These are phyloP conservation scores for Clathrospora elynae DNA, from an alignment of 2,329 filamentous ascomycete genomes.

Conservation along the genomic window DNA sequence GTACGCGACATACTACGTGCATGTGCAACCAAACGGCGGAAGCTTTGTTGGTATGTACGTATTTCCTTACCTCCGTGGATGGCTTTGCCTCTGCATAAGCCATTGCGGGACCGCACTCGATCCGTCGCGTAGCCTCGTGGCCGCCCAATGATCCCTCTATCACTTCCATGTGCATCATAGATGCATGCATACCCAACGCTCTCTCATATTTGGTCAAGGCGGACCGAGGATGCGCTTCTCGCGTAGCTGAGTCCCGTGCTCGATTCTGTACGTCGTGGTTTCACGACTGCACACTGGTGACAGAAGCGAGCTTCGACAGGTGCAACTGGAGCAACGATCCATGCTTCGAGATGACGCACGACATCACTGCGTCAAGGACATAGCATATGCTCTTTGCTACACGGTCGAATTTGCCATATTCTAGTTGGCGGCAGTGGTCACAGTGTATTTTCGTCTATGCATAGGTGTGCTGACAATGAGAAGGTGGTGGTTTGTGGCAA, in stretches of 20 bases:
- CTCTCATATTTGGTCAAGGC: constrained; percentile 8
- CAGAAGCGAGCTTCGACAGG: constrained; percentile 3
- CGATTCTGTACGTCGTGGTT: constrained; percentile 6
- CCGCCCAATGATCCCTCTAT: constrained; percentile 1
- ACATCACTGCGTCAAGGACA: constrained; percentile 2
- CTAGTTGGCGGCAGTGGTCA: neutral
- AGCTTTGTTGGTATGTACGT: constrained; percentile 70
- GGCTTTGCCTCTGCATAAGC: constrained; percentile 2
- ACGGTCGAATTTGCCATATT: too few species aligned
- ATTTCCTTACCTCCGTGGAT: constrained; percentile 5
- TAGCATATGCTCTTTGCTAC: too few species aligned
- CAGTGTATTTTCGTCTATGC: neutral
- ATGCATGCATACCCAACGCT: constrained; percentile 13
- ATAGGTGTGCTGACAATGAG: constrained; percentile 23
- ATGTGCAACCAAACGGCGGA: constrained; percentile 69
- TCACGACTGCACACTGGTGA: constrained; percentile 8
- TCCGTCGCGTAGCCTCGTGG: constrained; percentile 8
- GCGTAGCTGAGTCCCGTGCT: constrained; percentile 9
- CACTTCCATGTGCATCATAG: constrained; percentile 3
- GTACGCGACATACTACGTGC: constrained; percentile 80
- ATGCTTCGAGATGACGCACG: constrained; percentile 2
- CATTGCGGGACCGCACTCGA: constrained; percentile 5
- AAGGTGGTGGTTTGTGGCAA: constrained; percentile 80
- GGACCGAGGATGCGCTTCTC: constrained; percentile 1
- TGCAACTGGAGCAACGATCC: constrained; percentile 1